Conservation (phyloP, 2,329 filamentous ascomycete species). For the Scedosporium dehoogii region DNA sequence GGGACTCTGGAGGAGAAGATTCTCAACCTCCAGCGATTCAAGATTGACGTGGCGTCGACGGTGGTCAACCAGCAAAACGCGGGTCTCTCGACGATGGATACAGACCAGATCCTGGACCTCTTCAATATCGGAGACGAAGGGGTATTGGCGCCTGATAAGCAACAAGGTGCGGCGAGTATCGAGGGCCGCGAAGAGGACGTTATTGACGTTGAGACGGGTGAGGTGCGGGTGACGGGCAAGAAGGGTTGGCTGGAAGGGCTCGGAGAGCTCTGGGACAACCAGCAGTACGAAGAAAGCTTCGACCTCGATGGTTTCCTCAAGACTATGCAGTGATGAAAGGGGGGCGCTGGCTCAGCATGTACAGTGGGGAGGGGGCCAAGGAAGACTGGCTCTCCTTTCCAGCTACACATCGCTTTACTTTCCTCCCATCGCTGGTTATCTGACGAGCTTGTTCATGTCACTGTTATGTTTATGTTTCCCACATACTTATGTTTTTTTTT, state of each 20-base stretch:
- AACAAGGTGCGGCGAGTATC: constrained; percentile 35
- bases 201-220: constrained; percentile 85
- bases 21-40: constrained; percentile 93
- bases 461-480: background rate
- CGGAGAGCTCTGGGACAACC: constrained; percentile 93
- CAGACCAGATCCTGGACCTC: constrained; percentile 92
- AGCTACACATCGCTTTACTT: background rate
- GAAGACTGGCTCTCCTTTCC: background rate
- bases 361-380: too few species aligned
- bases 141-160: constrained; percentile 47
- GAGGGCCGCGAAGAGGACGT: constrained; percentile 70
- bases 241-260: constrained; percentile 92
- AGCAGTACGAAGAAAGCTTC: constrained; percentile 97
- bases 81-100: constrained; percentile 90
- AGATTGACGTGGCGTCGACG: constrained; percentile 95
- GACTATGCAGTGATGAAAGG: constrained; percentile 59
- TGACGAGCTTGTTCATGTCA: background rate
- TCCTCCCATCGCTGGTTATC: background rate
- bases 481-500: background rate
- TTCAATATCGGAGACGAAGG: constrained; percentile 81
- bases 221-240: constrained; percentile 93
- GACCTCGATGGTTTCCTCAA: constrained; percentile 92
- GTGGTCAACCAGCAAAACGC: constrained; percentile 99
- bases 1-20: constrained; percentile 99
- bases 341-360: too few species aligned